These are phyloP conservation scores for Suillus lakei DNA, from an alignment of 768 basidiomycete species.

Conservation along the genomic window DNA sequence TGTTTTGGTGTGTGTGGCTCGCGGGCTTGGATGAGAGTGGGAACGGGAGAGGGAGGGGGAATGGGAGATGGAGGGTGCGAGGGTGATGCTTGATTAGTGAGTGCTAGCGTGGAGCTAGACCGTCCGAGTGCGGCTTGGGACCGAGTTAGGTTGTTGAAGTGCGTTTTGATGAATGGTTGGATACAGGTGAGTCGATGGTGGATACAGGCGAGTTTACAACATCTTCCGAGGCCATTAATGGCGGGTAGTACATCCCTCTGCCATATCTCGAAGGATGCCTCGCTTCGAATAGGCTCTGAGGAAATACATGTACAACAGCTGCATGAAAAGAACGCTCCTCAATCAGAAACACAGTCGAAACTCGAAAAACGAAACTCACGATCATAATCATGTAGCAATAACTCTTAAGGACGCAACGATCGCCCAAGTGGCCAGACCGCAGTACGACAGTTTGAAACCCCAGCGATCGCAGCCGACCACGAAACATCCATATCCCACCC, in stretches of 20 bases:
- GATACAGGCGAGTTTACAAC: conserved; percentile 24
- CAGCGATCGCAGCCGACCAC: conserved; percentile 53
- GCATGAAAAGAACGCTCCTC: not conserved
- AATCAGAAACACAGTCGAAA: not conserved
- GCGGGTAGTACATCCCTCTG: conserved; percentile 16
- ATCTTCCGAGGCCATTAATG: conserved; percentile 26
- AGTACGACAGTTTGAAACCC: conserved; percentile 25
- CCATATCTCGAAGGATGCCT: conserved; percentile 23
- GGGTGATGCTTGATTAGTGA: conserved; percentile 29
- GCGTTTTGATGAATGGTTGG: conserved; percentile 14
- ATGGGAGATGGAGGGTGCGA: conserved; percentile 24
- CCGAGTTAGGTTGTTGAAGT: not conserved
- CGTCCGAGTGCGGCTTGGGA: conserved; percentile 8
- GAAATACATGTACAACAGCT: conserved; percentile 29
- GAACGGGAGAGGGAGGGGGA: conserved; percentile 29
- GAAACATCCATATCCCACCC: conserved; percentile 67
- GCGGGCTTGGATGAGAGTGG: conserved; percentile 20
- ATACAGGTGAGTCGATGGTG: conserved; percentile 14
- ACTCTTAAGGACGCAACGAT: conserved; percentile 56
- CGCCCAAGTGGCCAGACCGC: conserved; percentile 57
- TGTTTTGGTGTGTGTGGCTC: conserved; percentile 15
- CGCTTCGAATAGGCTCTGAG: conserved; percentile 19
- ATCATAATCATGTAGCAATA: conserved; percentile 53
- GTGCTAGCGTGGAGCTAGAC: conserved; percentile 29
- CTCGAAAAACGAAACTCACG: conserved; percentile 46